Base-by-base conservation (phyloP, 1,284 basidiomycete species). In the Microstroma glucosiphilum region DNA sequence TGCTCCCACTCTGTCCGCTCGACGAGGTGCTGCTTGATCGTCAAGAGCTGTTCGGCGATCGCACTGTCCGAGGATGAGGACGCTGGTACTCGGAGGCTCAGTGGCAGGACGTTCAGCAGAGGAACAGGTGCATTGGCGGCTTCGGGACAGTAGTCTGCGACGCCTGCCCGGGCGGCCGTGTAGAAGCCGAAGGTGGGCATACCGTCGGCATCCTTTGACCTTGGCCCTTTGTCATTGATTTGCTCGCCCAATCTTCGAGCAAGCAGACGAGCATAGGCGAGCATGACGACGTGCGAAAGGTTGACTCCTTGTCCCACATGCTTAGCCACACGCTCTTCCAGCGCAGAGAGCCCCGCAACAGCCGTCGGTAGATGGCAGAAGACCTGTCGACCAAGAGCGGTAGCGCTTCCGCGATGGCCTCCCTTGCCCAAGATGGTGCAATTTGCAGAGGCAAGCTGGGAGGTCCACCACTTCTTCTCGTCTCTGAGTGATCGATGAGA, bases 171-270 rank as follows among this genome's bases (percentile, higher is more conserved):
- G 19, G 19, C 49, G 15, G 59, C 59, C 19, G 59, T n/a, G 59
- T 55, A 60, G 59, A 60, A 60, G 30, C 59, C 59, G 23, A 60
- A 40, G 19, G 57, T 54, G 26, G 58, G 54, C 4, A 8, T 46
- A 6, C 12, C 25, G 30, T 9, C 15, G 43, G 3, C 17, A 6
- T 48, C 6, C 3, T 12, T 48, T 17, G 17, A 21, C 6, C 12
- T 48, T 4, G 15, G 12, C 3, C 43, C 43, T 4, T 23, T 19
- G 51, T 25, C 51, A 21, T 7, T 6, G 51, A 2, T 19, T 6
- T 57, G 53, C 57, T 12, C 19, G 41, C 7, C 11, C 17, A 25
- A 11, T 23, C 46, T 17, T n/a, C 58, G 25, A 4, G 21, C 58
- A 0, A 60, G 59, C 25, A 53, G 19, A 8, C 59, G 58, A 1